Base-by-base conservation (phyloP, 257 asterid genomes). In the Gynochthodes officinalis region DNA sequence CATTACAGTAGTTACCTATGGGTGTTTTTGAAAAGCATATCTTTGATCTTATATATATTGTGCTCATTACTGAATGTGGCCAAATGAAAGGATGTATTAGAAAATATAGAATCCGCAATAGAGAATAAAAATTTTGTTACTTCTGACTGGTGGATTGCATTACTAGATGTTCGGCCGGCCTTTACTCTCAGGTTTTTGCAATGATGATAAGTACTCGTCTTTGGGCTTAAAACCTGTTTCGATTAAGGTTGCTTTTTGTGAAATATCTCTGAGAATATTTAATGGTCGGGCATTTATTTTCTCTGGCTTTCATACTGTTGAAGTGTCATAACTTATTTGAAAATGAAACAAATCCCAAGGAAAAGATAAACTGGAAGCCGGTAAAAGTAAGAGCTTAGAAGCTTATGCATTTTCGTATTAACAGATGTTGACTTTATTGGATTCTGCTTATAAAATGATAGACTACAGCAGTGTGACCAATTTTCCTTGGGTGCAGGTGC, bases 401-500 rank as follows among this genome's bases (percentile, higher is more conserved):
- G 15, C 28, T 49, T 28, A 46, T 5, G 58, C 54, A 52, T 48
- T 66, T 66, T 27, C 30, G 10, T 53, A 7, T 5, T 21, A 32
- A 35, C 15, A 14, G 16, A 32, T 48, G 46, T 32, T 48, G 52
- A 7, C 64, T 61, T 32, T 37, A 46, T 35, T 61, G 19, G 8
- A 42, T 48, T 69, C 53, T 65, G 8, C 46, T 44, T 16, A 27
- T 46, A 23, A 43, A 62, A 57, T 28, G 5, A 50, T 69, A 23
- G n/a, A 37, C 50, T 40, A 43, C 28, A 14, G 49, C 25, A 39
- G 30, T 39, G n/a, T 63, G 61, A 76, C 60, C 42, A 50, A n/a
- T 25, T 12, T 57, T 18, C 61, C 73, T 68, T 77, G 43, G 2
- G 69, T 80, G 74, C 90, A 94, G 98, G 98, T 95, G 69, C 99